A percentile compares a stretch with the other conserved stretches of the same genome.
phyloP scores from a whole-genome alignment of 257 asterid genomes.

The Jasminum sambac region DNA sequence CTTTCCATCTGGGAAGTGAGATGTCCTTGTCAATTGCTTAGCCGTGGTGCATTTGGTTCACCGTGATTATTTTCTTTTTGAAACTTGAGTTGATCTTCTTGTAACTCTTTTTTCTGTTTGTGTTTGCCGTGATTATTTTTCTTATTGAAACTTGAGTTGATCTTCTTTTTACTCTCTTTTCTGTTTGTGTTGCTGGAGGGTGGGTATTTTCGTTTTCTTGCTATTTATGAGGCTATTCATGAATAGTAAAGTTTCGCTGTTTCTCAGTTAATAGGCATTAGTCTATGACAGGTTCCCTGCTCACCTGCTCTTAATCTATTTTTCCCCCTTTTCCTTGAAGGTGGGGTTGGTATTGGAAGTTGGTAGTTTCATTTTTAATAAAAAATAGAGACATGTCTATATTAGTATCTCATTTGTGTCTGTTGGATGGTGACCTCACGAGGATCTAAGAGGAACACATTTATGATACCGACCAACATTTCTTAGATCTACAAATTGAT shows the following conservation, averaged over 20 bases:
- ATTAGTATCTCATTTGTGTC: not conserved
- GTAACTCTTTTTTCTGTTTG: not conserved
- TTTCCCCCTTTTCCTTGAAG: not conserved
- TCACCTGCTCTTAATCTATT: not conserved
- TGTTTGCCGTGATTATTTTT: too few species aligned
- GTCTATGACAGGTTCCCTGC: not conserved
- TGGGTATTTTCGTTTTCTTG: not conserved
- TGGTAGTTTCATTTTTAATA: not conserved
- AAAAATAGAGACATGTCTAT: not conserved
- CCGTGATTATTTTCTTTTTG: not conserved
- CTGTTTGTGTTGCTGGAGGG: not conserved
- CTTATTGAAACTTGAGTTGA: not conserved
- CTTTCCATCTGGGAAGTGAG: not conserved
- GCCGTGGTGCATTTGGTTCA: not conserved
- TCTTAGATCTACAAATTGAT: not conserved
- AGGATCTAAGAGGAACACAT: not conserved
- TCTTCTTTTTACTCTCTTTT: not conserved
- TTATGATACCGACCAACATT: not conserved
- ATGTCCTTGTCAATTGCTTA: not conserved
- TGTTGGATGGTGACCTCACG: not conserved
- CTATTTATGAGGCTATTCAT: not conserved
- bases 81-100: not conserved
- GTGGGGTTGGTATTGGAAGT: not conserved
- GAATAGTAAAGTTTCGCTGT: not conserved
- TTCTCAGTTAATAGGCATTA: not conserved